Base-by-base conservation (phyloP, 371 early-diverging fungal species). In the Choanephora cucurbitarum region DNA sequence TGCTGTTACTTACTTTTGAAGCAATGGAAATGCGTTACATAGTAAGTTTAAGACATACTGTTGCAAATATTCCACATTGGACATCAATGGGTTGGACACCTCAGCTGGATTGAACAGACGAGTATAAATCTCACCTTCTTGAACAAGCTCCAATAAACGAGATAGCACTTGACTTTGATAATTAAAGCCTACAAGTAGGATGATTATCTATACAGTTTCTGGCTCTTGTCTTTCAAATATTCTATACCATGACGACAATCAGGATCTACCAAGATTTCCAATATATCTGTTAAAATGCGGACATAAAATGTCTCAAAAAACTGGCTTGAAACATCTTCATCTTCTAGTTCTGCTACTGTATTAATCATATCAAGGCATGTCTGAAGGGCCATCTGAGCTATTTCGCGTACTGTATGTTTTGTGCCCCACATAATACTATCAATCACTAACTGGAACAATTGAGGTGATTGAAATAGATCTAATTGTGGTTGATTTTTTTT, bases 371-470 rank as follows among this genome's bases (percentile, higher is more conserved):
- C 89, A 5, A 82, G 67, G 49, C 90, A 84, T 43, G 93, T 94
- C 24, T 70, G 75, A 44, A 97, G 79, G 1, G 94, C 93, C 31
- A 83, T 75, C 49, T 97, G 95, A 49, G 94, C 87, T 53, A 98
- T 91, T 52, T 96, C 97, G 43, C 93, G 84, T 81, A 87, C 83
- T 0, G 95, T 92, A 73, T 98, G 98, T 75, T 97, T 96, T 68
- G 96, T 92, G 5, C 90, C 96, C 97, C 97, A 97, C 32, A 96
- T 86, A 32, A 97, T 83, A 57, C 91, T 87, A 80, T 94, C 90
- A 51, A 91, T 74, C 55, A 94, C 69, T 9, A 94, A 73, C 49
- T 88, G 83, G 69, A 97, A 89, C 58, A 87, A 81, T n/a, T 60
- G 52, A 10, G 81, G 74, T 19, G 85, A 65, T 6, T 71, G 74